phyloP scores from a whole-genome alignment of 2,329 filamentous ascomycete genomes.

The Pseudogymnoascus sp. region DNA sequence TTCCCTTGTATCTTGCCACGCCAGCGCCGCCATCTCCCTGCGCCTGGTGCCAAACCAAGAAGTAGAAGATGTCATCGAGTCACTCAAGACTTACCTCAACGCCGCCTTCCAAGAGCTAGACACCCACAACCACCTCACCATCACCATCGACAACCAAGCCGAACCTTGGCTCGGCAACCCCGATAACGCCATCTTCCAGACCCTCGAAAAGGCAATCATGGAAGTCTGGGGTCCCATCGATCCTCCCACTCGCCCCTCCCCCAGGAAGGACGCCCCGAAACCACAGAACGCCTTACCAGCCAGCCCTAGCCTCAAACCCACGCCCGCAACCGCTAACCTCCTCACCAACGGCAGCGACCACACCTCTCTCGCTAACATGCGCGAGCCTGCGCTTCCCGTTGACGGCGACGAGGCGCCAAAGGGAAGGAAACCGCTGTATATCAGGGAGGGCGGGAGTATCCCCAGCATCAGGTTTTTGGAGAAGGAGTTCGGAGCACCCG shows the following conservation, averaged over 20 bases:
- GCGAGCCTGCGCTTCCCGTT: conserved; percentile 6
- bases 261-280: conserved; percentile 19
- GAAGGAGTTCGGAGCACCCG: conserved; percentile 85
- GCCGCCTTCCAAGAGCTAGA: conserved; percentile 66
- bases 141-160: conserved; percentile 85
- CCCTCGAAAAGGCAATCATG: conserved; percentile 76
- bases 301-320: conserved; percentile 31
- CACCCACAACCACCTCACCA: conserved; percentile 71
- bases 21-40: conserved; percentile 80
- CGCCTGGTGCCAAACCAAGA: conserved; percentile 92
- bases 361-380: conserved; percentile 23
- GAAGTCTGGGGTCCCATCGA: conserved; percentile 68
- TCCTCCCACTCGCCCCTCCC: conserved; percentile 29
- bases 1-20: conserved; percentile 83
- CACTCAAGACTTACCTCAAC: conserved; percentile 60
- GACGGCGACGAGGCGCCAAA: conserved; percentile 15
- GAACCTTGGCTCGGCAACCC: conserved; percentile 96
- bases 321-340: conserved; percentile 44
- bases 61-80: conserved; percentile 64
- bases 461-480: conserved; percentile 90
- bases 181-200: conserved; percentile 82
- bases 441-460: conserved; percentile 91
- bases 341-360: conserved; percentile 40
- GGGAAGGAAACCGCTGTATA: conserved; percentile 69
- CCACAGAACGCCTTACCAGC: conserved; percentile 12